These are phyloP conservation scores for Phytophthora pini DNA, from an alignment of 352 stramenopile genomes.

Conservation along the genomic window DNA sequence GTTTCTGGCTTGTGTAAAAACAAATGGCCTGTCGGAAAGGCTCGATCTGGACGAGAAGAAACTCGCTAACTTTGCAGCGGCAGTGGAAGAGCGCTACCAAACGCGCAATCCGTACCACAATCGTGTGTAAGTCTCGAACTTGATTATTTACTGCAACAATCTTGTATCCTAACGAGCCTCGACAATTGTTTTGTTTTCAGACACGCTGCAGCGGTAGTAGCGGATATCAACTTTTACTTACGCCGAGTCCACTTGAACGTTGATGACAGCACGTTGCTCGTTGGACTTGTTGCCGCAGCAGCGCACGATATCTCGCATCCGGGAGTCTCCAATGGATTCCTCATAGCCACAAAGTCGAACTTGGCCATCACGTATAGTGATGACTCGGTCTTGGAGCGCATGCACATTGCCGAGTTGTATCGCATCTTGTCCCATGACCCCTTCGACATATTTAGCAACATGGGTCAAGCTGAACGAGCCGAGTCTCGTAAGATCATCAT, in stretches of 20 bases:
- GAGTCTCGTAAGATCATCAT: slow-evolving; percentile 77
- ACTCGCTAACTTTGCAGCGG: slow-evolving; percentile 47
- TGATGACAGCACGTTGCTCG: slow-evolving; percentile 60
- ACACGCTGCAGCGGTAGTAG: slow-evolving; percentile 67
- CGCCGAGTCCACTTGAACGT: slow-evolving; percentile 62
- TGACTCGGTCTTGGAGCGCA: slow-evolving; percentile 85
- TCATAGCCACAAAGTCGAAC: slow-evolving; percentile 87
- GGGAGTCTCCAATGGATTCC: slow-evolving; percentile 92
- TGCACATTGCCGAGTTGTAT: slow-evolving; percentile 75
- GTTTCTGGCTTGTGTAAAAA: slow-evolving; percentile 62
- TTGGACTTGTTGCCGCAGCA: slow-evolving; percentile 83
- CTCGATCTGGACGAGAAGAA: slow-evolving; percentile 61
- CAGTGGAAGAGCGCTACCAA: slow-evolving; percentile 70
- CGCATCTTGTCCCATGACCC: slow-evolving; percentile 67
- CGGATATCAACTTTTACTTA: slow-evolving; percentile 75
- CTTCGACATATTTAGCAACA: slow-evolving; percentile 67
- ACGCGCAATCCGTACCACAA: slow-evolving; percentile 81
- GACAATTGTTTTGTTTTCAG: slow-evolving; percentile 21
- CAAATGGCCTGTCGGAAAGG: slow-evolving; percentile 53
- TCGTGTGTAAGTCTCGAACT: slow-evolving; percentile 46
- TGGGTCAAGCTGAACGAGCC: slow-evolving; percentile 36
- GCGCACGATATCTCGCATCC: slow-evolving; percentile 94
- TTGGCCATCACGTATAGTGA: slow-evolving; percentile 95
- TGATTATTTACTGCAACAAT: no score
- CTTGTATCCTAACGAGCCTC: neutral